Base-by-base conservation (phyloP, 179 eudicot genomes). In the Beta lomatogona region DNA sequence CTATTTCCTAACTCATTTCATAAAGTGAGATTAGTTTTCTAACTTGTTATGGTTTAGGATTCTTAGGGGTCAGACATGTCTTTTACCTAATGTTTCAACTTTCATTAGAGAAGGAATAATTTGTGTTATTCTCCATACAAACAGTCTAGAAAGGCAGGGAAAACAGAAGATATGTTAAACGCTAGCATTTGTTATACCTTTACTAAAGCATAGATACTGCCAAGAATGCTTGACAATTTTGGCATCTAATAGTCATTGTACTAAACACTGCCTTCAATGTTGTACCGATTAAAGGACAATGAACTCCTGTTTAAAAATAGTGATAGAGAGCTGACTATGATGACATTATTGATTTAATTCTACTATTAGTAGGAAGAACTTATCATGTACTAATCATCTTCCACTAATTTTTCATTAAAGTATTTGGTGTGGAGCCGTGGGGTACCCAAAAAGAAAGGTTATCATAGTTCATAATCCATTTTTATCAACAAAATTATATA, bases 341-440 rank as follows among this genome's bases (percentile, higher is more conserved):
- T 69, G 54, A 74, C 77, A 82, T 82, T 46, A 76, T 82, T 72
- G 50, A 46, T 46, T 46, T 46, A 52, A 50, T 81, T 44, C 54
- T 75, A 46, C 68, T 44, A 12, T 55, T 75, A 85, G 85, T 85
- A 77, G 52, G 64, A 85, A 13, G 75, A 79, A 64, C 82, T 79
- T 85, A 75, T 85, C 87, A 82, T 82, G 78, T 75, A 75, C 73
- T 85, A 73, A 81, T 85, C 80, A 79, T 75, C 73, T 16, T 54
- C 18, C 82, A 83, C 86, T 79, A 79, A 59, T 74, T 0, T 1
- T 78, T 31, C 55, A 73, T 68, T 83, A 69, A 83, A 79, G 71
- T 60, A 31, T 79, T 45, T 74, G 85, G 83, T 58, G 28, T 25
- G 28, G 28, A 25, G 28, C 28, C 28, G 28, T 69, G 57, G 72